Evolutionary conservation across 768 basidiomycete genomes (phyloP).

Genomic region (Psilocybe cyanescens): DNA sequence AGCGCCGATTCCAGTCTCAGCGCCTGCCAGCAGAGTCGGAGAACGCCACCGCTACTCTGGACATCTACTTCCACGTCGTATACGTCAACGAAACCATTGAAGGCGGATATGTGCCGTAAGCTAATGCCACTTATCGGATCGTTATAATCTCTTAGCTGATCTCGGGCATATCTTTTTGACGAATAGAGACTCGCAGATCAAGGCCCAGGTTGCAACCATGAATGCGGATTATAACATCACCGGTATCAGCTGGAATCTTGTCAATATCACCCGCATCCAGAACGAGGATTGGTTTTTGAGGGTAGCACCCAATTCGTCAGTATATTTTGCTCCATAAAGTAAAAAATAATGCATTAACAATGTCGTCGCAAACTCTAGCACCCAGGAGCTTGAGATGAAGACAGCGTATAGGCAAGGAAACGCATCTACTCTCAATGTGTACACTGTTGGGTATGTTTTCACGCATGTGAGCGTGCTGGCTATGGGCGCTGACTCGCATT

Average conservation of each 20-base stretch:
- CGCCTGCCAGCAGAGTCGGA: slow-evolving; percentile 30
- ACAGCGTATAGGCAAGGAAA: slow-evolving; percentile 42
- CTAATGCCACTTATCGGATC: neutral
- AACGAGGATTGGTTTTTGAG: slow-evolving; percentile 52
- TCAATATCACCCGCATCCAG: slow-evolving; percentile 42
- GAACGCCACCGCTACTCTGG: slow-evolving; percentile 33
- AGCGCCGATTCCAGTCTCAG: slow-evolving; percentile 41
- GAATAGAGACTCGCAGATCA: slow-evolving; percentile 33
- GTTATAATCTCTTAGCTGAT: neutral
- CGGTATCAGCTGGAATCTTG: slow-evolving; percentile 44
- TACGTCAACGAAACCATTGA: slow-evolving; percentile 38
- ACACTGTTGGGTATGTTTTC: slow-evolving; percentile 46
- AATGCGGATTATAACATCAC: slow-evolving; percentile 44
- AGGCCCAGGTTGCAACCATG: slow-evolving; percentile 39
- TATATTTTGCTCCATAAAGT: neutral
- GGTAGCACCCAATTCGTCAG: slow-evolving; percentile 38
- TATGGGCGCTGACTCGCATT: slow-evolving; percentile 3
- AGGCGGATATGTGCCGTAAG: slow-evolving; percentile 46
- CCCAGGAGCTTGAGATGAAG: slow-evolving; percentile 49
- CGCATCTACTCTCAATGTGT: slow-evolving; percentile 48
- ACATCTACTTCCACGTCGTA: slow-evolving; percentile 50
- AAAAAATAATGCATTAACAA: neutral
- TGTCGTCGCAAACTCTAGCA: slow-evolving; percentile 13
- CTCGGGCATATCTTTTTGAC: neutral
- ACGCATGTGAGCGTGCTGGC: neutral